Base-by-base conservation (phyloP, 306 rosid species). In the Mimosa pudica region DNA sequence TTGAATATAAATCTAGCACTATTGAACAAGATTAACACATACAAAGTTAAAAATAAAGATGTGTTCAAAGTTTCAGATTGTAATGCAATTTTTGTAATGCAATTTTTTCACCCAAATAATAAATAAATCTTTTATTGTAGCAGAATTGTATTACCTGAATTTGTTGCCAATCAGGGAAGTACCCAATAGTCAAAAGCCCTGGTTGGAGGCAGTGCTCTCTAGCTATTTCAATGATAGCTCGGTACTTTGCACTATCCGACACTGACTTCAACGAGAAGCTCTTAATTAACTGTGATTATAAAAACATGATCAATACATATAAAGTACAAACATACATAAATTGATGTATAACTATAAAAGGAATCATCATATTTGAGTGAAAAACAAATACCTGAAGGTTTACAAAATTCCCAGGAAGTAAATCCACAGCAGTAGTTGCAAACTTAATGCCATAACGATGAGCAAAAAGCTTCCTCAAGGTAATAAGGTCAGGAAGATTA, bases 401-500 rank as follows among this genome's bases (percentile, higher is more conserved):
- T 5, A 92, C 98, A 33, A 92, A 91, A 82, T 92, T 95, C 57
- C 97, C 98, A 0, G 90, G 89, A 62, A 32, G 51, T 30, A 90
- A 80, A 60, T 95, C 92, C 55, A 92, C 83, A 11, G 98, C 97
- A 12, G 77, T 18, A 77, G 69, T 62, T 77, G 82, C 90, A 74
- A 89, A 89, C 60, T 72, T 83, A 60, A 76, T 83, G 9, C 98
- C 98, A 49, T 95, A 90, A 6, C 97, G 93, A 54, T 91, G 75
- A 55, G 82, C 85, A 14, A 95, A 95, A 61, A 95, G 89, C 79
- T 90, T 88, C 76, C 95, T 86, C 48, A 95, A 86, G n/a, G n/a
- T 75, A 82, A 54, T 74, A 14, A 95, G 97, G 84, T 95, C 98
- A 24, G 94, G 98, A 17, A 95, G 84, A 67, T 95, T 92, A 13